Base-by-base conservation (phyloP, 225 moss, liverwort and hornwort species). In the Sphagnum contortum region DNA sequence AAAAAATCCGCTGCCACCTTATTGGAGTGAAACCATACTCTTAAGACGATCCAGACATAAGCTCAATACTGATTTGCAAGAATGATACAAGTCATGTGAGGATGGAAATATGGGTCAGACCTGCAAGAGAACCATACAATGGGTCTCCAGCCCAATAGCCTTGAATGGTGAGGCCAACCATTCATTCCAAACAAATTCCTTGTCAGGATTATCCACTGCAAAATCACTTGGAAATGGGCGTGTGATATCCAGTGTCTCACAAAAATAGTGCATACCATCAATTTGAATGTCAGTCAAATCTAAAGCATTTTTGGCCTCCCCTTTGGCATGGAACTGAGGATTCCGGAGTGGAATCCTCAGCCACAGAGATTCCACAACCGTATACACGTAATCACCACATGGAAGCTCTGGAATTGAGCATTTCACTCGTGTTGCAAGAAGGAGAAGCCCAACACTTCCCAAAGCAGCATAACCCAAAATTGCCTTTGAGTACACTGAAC, bases 81-180 rank as follows among this genome's bases (percentile, higher is more conserved):
- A 29, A 29, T 29, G 29, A 29, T 29, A 29, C 29, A 29, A 29
- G 29, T 29, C 29, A 29, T 29, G 29, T 29, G 29, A 29, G 29
- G 29, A 29, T 29, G 29, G 29, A 52, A 6, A 52, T 6, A 52
- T 52, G 6, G 59, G 52, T 68, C 78, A 76, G 65, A 99, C 98
- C 98, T 99, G 98, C 72, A 99, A 80, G 57, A 99, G 91, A 71
- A 81, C 83, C n/a, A 81, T 84, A 78, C 98, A 99, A 75, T 99
- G 98, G 57, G 71, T 76, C 46, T 74, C 83, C 55, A 99, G 75
- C 59, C 98, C 98, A 45, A 93, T 71, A 55, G 82, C 73, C 79
- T 76, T 86, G 69, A 99, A 99, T 50, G 98, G 91, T n/a, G 80
- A 73, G 45, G 93, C 84, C 69, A 99, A 82, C 98, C 98, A 99